phyloP scores from a whole-genome alignment of 164 flowering plant genomes.

The Vitis rupestris region DNA sequence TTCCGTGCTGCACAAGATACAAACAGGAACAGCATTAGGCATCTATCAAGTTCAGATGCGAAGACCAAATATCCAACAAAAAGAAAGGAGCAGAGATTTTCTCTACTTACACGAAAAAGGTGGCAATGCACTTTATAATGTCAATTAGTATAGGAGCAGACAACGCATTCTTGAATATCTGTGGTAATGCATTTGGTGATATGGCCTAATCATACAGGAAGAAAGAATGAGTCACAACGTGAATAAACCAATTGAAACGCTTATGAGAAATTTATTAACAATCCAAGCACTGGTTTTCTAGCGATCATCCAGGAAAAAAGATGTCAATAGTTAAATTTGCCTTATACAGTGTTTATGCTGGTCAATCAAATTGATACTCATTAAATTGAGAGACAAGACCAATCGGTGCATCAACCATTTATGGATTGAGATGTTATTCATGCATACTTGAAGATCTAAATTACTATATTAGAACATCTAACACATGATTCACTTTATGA shows the following conservation, averaged over 20 bases:
- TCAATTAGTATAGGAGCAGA: slow-evolving; percentile 71
- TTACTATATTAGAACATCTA: neutral
- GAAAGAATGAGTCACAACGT: neutral
- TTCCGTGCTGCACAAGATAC: slow-evolving; percentile 57
- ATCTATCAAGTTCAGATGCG: neutral
- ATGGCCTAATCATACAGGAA: slow-evolving; percentile 45
- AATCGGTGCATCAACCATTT: neutral
- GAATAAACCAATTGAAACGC: neutral
- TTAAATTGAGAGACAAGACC: neutral
- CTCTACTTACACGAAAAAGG: slow-evolving; percentile 67
- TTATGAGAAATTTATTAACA: neutral
- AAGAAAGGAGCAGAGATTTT: neutral
- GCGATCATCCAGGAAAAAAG: neutral
- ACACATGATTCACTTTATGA: neutral
- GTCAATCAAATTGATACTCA: neutral
- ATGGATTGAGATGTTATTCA: neutral
- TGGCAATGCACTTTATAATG: slow-evolving; percentile 69
- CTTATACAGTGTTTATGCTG: neutral
- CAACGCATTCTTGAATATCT: slow-evolving; percentile 78
- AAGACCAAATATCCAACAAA: neutral
- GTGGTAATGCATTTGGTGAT: slow-evolving; percentile 65
- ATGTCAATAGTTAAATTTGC: neutral
- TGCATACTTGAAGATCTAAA: neutral
- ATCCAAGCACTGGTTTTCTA: neutral
- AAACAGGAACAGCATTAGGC: slow-evolving; percentile 3